These are phyloP conservation scores for Ceriops zippeliana DNA, from an alignment of 345 rosid species.

Conservation along the genomic window DNA sequence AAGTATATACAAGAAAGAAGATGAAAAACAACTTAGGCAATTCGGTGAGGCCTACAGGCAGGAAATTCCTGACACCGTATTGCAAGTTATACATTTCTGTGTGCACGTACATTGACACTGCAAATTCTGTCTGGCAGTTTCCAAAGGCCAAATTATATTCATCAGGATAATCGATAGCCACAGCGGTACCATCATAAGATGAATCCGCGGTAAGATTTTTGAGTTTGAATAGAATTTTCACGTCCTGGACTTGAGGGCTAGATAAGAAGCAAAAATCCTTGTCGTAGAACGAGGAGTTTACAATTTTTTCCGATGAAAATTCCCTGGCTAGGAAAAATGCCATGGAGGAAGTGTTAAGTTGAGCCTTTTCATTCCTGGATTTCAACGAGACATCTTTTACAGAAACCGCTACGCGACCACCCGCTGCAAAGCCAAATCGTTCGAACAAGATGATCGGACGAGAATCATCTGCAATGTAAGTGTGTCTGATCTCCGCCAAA, in stretches of 20 bases:
- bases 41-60: slow-evolving; percentile 43
- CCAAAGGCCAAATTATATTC: slow-evolving; percentile 42
- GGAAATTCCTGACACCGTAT: slow-evolving; percentile 38
- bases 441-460: slow-evolving; percentile 45
- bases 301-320: slow-evolving; percentile 18
- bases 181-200: slow-evolving; percentile 20
- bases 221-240: slow-evolving; percentile 28
- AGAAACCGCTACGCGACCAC: slow-evolving; percentile 32
- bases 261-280: slow-evolving; percentile 33
- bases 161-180: slow-evolving; percentile 25
- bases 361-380: slow-evolving; percentile 9
- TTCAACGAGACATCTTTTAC: slow-evolving; percentile 31
- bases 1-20: slow-evolving; percentile 29
- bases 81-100: slow-evolving; percentile 47
- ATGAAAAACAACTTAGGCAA: slow-evolving; percentile 37
- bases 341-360: slow-evolving; percentile 34
- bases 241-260: slow-evolving; percentile 23
- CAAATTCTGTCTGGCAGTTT: slow-evolving; percentile 45
- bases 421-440: slow-evolving; percentile 38
- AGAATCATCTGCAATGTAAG: slow-evolving; percentile 33
- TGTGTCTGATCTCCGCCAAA: slow-evolving; percentile 40
- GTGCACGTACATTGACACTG: slow-evolving; percentile 46
- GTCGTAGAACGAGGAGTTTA: slow-evolving; percentile 21
- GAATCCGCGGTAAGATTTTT: slow-evolving; percentile 24
- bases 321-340: slow-evolving; percentile 41